A percentile compares a stretch with the other conserved stretches of the same genome.
These are phyloP conservation scores for Zelopaecilomyces penicillatus DNA, from an alignment of 2,329 filamentous ascomycete genomes.

Conservation along the genomic window DNA sequence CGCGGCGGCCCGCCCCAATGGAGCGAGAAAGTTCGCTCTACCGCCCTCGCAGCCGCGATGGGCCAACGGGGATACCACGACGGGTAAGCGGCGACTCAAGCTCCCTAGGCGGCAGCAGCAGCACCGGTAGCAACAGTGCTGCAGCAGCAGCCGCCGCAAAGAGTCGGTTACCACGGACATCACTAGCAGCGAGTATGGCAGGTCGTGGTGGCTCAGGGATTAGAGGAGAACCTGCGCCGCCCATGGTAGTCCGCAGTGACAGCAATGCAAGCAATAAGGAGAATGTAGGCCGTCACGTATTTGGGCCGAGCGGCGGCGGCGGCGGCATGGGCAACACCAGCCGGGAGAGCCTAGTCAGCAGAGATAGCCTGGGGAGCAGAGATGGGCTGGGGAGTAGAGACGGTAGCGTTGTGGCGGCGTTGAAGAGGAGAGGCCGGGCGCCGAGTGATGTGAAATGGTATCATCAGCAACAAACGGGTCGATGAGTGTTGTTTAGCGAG, in stretches of 20 bases:
- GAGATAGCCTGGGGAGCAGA: constrained; percentile 3
- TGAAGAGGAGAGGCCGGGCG: constrained; percentile 1
- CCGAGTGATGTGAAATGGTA: constrained; percentile 4
- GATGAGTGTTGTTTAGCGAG: background rate
- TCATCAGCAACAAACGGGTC: constrained; percentile 1
- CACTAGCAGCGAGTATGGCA: constrained; percentile 19
- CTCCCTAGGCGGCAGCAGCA: constrained; percentile 15
- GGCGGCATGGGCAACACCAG: too few species aligned
- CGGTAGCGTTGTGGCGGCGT: constrained; percentile 1
- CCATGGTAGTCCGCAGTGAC: constrained; percentile 29
- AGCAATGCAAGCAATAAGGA: constrained; percentile 34
- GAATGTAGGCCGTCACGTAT: constrained; percentile 14
- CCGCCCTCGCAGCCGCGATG: constrained; percentile 33
- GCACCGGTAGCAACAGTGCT: background rate
- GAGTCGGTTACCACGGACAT: constrained; percentile 33
- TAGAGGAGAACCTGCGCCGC: constrained; percentile 12
- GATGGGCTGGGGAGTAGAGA: constrained; percentile 5
- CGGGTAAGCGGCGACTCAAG: constrained; percentile 34
- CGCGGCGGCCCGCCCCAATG: constrained; percentile 30
- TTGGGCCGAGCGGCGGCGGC: constrained; percentile 12
- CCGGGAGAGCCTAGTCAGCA: too few species aligned
- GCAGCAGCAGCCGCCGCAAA: constrained; percentile 16
- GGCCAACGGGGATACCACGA: constrained; percentile 33
- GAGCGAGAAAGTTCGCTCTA: constrained; percentile 35
- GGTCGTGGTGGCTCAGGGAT: constrained; percentile 13